Conservation (phyloP, 768 basidiomycete species). For the Galerina marginata region DNA sequence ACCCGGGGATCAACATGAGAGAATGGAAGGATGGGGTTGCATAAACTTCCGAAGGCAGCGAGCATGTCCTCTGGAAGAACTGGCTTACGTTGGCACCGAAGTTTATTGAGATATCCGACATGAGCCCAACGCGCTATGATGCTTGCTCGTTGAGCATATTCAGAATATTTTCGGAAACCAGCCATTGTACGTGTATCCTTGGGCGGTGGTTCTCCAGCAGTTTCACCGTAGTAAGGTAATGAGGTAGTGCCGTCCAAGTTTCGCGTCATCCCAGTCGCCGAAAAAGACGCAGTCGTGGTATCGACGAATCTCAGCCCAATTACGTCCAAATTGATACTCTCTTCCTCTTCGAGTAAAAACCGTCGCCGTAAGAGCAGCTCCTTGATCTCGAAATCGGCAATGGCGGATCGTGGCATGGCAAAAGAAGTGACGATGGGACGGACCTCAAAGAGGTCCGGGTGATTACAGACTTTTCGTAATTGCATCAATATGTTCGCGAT, state of each 20-base stretch:
- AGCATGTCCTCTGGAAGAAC: slow-evolving; percentile 56
- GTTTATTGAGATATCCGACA: slow-evolving; percentile 72
- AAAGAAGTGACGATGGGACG: slow-evolving; percentile 84
- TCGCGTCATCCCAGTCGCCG: slow-evolving; percentile 58
- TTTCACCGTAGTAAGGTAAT: slow-evolving; percentile 57
- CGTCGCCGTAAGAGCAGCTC: slow-evolving; percentile 84
- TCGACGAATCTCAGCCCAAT: slow-evolving; percentile 70
- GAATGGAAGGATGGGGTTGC: slow-evolving; percentile 57
- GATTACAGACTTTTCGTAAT: slow-evolving; percentile 94
- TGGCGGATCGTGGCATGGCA: slow-evolving; percentile 74
- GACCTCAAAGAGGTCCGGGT: slow-evolving; percentile 91
- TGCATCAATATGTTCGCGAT: slow-evolving; percentile 98
- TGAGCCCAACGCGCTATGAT: slow-evolving; percentile 69
- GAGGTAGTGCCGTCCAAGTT: slow-evolving; percentile 63
- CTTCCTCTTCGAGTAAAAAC: slow-evolving; percentile 59
- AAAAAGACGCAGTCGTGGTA: slow-evolving; percentile 54
- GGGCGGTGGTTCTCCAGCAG: slow-evolving; percentile 69
- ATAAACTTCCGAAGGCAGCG: slow-evolving; percentile 38
- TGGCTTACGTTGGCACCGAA: slow-evolving; percentile 62
- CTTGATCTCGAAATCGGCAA: slow-evolving; percentile 84
- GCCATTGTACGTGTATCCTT: slow-evolving; percentile 76
- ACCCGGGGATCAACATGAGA: slow-evolving; percentile 44
- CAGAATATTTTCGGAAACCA: slow-evolving; percentile 66
- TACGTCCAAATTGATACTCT: slow-evolving; percentile 62
- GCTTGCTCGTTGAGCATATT: slow-evolving; percentile 53